Evolutionary conservation across 2,329 filamentous ascomycete species (phyloP), one percentile per base, ranked within the genome.

Genomic region (Nannizzia gypsea): DNA sequence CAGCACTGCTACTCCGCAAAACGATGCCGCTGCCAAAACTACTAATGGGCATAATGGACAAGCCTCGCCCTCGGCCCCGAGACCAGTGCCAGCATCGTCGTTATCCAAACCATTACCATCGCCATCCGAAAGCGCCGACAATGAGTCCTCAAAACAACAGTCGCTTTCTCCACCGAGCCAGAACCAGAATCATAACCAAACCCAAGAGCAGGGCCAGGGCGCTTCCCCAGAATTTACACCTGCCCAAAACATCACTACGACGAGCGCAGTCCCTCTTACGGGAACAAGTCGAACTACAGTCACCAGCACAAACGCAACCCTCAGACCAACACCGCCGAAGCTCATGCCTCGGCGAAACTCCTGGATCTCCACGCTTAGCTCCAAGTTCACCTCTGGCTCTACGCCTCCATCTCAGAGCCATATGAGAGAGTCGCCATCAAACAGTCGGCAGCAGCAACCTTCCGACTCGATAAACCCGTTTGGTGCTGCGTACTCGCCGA

Each of bases 301-400:
- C n/a, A 17, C 38, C 38, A 42, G 38, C n/a, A 40, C 34, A 26
- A 57, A 34, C 15, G 56, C 56, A 15, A 17, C 20, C 34, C 20
- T 38, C 11, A 61, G 48, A 44, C 20, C 56, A 34, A 36, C 44
- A 40, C 57, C 57, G 17, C 31, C 58, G 5, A 58, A 52, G 40
- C 58, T 59, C 8, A 28, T 42, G 31, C 31, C 57, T 3, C 44
- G 90, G 64, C 76, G 83, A 59, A 86, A 85, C 63, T 96, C 91
- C 13, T 99, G 93, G 93, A 91, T 97, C 68, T 89, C 89, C 60
- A 96, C 85, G 69, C 84, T 97, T 65, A 95, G 90, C 64, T 92
- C 89, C 65, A 96, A 95, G 71, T 96, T 97, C 76, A 90, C 88
- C 2, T 84, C 83, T 34, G 72, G 72, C 2, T 69, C 73, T 9